Base-by-base conservation (phyloP, 116 monocot genomes). In the Iris pallida region DNA sequence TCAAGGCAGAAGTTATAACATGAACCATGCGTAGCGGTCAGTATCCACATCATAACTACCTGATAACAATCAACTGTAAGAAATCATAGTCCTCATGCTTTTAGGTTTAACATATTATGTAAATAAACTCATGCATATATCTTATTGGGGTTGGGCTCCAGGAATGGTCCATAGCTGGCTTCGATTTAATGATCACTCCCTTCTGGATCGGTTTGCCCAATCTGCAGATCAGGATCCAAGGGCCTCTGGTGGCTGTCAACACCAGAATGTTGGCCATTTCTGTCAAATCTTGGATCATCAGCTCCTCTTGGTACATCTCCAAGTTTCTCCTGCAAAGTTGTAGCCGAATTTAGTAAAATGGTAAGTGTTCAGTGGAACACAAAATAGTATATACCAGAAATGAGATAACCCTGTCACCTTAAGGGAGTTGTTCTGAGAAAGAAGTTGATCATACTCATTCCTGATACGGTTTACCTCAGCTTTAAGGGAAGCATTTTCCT, bases 401-500 rank as follows among this genome's bases (percentile, higher is more conserved):
- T 8, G 12, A 54, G 20, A 55, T 72, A 44, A 65, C 2, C 3
- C 55, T 30, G 4, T 20, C 55, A 98, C 98, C 93, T 90, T 98
- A 45, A 98, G 86, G 65, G 86, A 90, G 17, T 57, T 57, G 56
- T 90, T 98, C 56, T 93, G 80, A 45, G 90, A 78, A 75, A 84
- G 59, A 69, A 90, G 87, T 53, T 84, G 81, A 14, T 98, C 86
- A 47, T 93, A 85, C 68, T 90, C 93, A 66, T 82, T 83, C 71
- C 73, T 87, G 8, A 93, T 78, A 20, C 72, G 75, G 52, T 71
- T 78, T 54, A 90, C 55, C 71, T 98, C 88, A 44, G 81, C 77
- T 82, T 75, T 85, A 63, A 98, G 86, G 18, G 87, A 66, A 70
- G 79, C 40, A 72, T 98, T 98, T 80, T 98, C 93, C 48, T 90